Percentiles rank a stretch among this genome's conserved stretches.
These are phyloP conservation scores for Calonectria naviculata DNA, from an alignment of 2,329 filamentous ascomycete species.

Conservation along the genomic window DNA sequence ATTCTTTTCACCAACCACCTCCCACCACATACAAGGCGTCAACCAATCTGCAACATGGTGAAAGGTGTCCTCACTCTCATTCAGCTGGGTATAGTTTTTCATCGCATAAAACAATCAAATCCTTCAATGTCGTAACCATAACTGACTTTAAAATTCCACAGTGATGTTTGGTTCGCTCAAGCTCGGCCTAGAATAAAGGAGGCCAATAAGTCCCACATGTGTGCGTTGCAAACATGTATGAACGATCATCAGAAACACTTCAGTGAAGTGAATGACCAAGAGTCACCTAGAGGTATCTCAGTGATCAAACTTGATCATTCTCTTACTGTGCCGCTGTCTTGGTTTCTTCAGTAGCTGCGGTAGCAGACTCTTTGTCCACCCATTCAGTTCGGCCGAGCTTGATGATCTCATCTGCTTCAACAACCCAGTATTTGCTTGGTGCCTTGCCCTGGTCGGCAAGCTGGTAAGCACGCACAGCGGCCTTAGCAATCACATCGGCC, in stretches of 20 bases:
- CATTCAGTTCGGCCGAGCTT: constrained; percentile 71
- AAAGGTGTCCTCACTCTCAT: not conserved
- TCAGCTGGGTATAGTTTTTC: not conserved
- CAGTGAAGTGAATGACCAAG: not conserved
- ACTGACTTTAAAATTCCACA: not conserved
- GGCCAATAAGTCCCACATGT: not conserved
- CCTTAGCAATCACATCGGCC: constrained; percentile 75
- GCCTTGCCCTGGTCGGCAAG: constrained; percentile 69
- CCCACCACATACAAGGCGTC: not conserved
- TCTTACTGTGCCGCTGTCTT: constrained; percentile 13
- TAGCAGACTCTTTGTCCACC: constrained; percentile 41
- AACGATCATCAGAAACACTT: not conserved
- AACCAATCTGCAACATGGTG: not conserved
- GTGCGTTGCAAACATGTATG: no score
- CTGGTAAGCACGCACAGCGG: constrained; percentile 70
- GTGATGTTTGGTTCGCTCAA: no score
- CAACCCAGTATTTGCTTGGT: constrained; percentile 69
- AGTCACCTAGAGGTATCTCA: not conserved
- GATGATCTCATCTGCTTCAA: constrained; percentile 73
- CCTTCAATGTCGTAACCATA: not conserved
- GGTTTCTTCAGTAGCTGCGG: constrained; percentile 17
- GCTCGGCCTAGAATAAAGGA: not conserved
- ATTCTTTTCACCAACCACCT: not conserved
- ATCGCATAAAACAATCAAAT: not conserved
- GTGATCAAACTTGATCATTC: not conserved